Evolutionary conservation across 1,139 yeast species (phyloP).

Genomic region (Oligophagozyma castellii): DNA sequence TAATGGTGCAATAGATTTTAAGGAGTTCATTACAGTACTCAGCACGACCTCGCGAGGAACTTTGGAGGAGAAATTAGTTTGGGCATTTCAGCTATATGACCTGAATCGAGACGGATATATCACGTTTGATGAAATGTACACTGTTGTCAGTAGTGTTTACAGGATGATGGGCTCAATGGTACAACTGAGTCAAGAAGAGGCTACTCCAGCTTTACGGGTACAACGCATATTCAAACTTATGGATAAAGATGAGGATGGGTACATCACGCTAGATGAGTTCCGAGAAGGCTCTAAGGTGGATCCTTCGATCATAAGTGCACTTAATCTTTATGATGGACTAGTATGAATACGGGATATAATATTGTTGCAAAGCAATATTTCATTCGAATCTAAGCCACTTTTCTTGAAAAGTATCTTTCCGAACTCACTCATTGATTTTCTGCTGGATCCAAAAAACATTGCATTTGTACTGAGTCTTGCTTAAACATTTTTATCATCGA

Average conservation of each 20-base stretch:
- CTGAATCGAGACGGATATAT: constrained; percentile 65
- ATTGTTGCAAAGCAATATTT: not conserved
- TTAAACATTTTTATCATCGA: constrained; percentile 35
- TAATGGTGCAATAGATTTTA: constrained; percentile 76
- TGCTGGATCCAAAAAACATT: constrained; percentile 10
- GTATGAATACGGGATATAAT: constrained; percentile 28
- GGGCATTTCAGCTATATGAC: constrained; percentile 85
- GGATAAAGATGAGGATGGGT: constrained; percentile 58
- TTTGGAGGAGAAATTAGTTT: constrained; percentile 69
- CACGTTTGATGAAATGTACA: constrained; percentile 61
- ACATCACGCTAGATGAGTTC: constrained; percentile 69
- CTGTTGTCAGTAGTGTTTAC: constrained; percentile 72
- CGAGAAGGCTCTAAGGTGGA: constrained; percentile 69
- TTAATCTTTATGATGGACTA: constrained; percentile 68
- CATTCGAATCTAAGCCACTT: not conserved
- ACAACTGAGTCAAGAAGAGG: constrained; percentile 77
- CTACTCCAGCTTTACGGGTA: constrained; percentile 81
- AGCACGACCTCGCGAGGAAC: constrained; percentile 84
- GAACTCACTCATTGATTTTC: constrained; percentile 18
- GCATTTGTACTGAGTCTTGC: constrained; percentile 6
- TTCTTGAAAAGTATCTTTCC: not conserved
- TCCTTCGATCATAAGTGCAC: constrained; percentile 66
- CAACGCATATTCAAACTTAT: constrained; percentile 63
- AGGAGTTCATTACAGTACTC: constrained; percentile 80
- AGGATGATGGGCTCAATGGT: constrained; percentile 97